A percentile compares a stretch with the other conserved stretches of the same genome.
Conservation (phyloP, 2,329 filamentous ascomycete species). For the Scolecobasidium constrictum region DNA sequence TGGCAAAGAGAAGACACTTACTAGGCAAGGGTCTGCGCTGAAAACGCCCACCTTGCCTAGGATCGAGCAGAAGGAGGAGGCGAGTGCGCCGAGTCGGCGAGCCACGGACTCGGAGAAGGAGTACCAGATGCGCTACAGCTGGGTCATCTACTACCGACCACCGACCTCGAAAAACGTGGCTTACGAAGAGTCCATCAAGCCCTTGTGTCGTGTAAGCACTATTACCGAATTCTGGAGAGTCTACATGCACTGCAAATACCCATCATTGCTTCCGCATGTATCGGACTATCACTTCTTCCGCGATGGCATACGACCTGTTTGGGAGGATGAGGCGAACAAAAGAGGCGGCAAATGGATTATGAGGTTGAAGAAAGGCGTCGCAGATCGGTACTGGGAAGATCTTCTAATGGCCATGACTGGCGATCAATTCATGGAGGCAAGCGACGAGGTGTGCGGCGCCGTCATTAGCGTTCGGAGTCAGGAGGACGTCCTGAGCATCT, state of each 20-base stretch:
- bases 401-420: constrained; percentile 82
- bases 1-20: constrained; percentile 27
- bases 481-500: constrained; percentile 95
- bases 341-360: constrained; percentile 97
- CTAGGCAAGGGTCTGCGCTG: constrained; percentile 12
- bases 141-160: constrained; percentile 96
- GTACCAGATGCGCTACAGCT: constrained; percentile 65
- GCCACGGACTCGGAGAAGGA: constrained; percentile 26
- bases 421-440: constrained; percentile 85
- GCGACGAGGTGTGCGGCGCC: constrained; percentile 88
- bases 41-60: constrained; percentile 35
- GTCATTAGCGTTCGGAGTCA: constrained; percentile 91
- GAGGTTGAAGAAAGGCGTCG: constrained; percentile 91
- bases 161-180: constrained; percentile 96
- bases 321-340: constrained; percentile 97
- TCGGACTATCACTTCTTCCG: constrained; percentile 98
- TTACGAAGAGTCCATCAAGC: constrained; percentile 92
- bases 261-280: constrained; percentile 77
- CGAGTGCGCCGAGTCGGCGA: constrained; percentile 28
- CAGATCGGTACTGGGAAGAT: constrained; percentile 95
- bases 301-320: constrained; percentile 89
- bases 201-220: constrained; percentile 70
- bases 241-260: constrained; percentile 80
- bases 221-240: constrained; percentile 87
- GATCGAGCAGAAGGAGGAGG: constrained; percentile 28